phyloP scores from a whole-genome alignment of 441 rosid species.

The Erysimum cheiri region DNA sequence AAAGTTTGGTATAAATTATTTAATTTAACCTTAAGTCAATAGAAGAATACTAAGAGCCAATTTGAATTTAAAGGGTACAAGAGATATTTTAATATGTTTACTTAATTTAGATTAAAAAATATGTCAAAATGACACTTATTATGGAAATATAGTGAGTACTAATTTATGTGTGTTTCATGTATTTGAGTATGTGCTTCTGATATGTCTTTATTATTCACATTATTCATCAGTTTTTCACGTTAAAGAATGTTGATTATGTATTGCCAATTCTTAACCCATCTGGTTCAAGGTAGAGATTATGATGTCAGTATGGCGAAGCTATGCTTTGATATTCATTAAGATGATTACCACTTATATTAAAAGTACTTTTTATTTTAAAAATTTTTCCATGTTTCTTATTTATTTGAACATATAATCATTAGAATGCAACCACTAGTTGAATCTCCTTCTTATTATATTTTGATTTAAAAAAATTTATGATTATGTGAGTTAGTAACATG shows the following conservation, averaged over 20 bases:
- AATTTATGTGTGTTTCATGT: no score
- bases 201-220: not conserved
- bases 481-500: conserved; percentile 37
- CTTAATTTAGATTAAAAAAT: no score
- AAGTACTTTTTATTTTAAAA: not conserved
- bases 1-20: no score
- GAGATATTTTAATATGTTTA: no score
- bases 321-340: not conserved
- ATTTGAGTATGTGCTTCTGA: not conserved
- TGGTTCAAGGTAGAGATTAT: not conserved
- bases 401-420: conserved; percentile 14
- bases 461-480: not conserved
- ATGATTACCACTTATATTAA: not conserved
- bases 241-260: not conserved
- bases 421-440: conserved; percentile 21
- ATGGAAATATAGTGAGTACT: no score
- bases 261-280: not conserved
- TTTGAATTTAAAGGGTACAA: no score
- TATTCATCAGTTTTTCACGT: not conserved
- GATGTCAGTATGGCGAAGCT: not conserved
- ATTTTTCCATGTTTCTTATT: not conserved
- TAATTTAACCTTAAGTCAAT: no score
- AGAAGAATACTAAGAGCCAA: no score
- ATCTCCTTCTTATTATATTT: not conserved
- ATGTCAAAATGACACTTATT: no score